Percentiles rank a stretch among this genome's conserved stretches.
phyloP scores from a whole-genome alignment of 75 land plant genomes.

The Chamaecyparis obtusa region DNA sequence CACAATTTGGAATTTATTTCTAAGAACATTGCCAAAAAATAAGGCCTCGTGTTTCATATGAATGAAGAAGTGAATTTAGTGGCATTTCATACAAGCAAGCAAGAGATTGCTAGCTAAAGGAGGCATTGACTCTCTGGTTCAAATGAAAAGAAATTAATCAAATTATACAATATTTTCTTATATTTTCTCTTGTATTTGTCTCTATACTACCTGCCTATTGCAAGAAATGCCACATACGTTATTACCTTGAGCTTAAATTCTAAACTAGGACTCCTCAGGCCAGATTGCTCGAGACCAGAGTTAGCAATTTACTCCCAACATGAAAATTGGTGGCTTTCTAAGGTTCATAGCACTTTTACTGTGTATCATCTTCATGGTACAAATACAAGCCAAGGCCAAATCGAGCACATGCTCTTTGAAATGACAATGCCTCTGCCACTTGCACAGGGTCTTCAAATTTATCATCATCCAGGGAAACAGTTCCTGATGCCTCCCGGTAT shows the following conservation, averaged over 20 bases:
- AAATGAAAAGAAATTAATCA: background rate
- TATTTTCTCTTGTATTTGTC: background rate
- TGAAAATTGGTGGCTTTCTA: background rate
- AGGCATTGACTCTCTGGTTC: background rate
- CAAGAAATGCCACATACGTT: background rate
- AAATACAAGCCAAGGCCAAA: constrained; percentile 94
- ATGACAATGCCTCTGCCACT: constrained; percentile 90
- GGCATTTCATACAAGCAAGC: constrained; percentile 3
- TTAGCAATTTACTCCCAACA: background rate
- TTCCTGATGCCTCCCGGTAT: constrained; percentile 82
- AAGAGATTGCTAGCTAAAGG: background rate
- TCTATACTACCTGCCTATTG: background rate
- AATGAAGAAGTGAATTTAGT: background rate
- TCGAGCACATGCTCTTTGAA: constrained; percentile 88
- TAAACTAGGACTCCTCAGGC: background rate
- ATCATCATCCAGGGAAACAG: constrained; percentile 46
- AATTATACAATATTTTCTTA: background rate
- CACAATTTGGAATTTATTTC: background rate
- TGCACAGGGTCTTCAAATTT: constrained; percentile 73
- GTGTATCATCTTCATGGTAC: constrained; percentile 76
- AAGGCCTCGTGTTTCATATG: background rate
- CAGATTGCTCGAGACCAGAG: background rate
- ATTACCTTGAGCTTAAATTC: constrained; percentile 6
- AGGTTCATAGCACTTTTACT: background rate
- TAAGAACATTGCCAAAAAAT: background rate